These are phyloP conservation scores for Spathaspora jeffriesii DNA, from an alignment of 1,139 yeast species.

Conservation along the genomic window DNA sequence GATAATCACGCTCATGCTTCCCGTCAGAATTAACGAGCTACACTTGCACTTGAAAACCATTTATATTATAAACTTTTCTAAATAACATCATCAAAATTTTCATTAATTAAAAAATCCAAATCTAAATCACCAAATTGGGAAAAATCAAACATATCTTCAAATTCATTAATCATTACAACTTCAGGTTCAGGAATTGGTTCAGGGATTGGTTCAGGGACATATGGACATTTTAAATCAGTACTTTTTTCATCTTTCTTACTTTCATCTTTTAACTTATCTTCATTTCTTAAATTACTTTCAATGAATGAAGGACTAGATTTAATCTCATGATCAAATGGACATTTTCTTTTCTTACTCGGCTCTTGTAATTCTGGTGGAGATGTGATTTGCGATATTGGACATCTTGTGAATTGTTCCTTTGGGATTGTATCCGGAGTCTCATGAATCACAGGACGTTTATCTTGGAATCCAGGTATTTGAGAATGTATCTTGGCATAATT, in stretches of 20 bases:
- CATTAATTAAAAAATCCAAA: conserved; percentile 35
- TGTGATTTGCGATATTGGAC: conserved; percentile 33
- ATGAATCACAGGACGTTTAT: background rate
- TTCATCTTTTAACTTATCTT: too few species aligned
- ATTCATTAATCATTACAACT: background rate
- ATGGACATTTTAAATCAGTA: too few species aligned
- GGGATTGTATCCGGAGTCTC: conserved; percentile 4
- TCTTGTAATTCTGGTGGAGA: background rate
- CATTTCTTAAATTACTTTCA: conserved; percentile 27
- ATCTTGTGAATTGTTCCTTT: conserved; percentile 20
- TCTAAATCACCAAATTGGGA: conserved; percentile 22
- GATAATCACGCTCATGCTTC: too few species aligned
- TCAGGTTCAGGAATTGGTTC: background rate
- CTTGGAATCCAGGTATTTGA: conserved; percentile 29
- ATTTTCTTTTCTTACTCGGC: conserved; percentile 18
- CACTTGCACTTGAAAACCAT: too few species aligned
- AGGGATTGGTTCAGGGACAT: conserved; percentile 2
- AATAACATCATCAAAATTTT: conserved; percentile 13
- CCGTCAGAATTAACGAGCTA: too few species aligned
- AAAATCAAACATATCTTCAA: conserved; percentile 9
- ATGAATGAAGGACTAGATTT: conserved; percentile 17
- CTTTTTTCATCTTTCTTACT: too few species aligned
- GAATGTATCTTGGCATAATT: conserved; percentile 39
- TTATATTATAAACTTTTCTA: background rate
- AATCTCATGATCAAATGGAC: conserved; percentile 34